Conservation (phyloP, 1,284 basidiomycete species). For the Chalciporus sp. region DNA sequence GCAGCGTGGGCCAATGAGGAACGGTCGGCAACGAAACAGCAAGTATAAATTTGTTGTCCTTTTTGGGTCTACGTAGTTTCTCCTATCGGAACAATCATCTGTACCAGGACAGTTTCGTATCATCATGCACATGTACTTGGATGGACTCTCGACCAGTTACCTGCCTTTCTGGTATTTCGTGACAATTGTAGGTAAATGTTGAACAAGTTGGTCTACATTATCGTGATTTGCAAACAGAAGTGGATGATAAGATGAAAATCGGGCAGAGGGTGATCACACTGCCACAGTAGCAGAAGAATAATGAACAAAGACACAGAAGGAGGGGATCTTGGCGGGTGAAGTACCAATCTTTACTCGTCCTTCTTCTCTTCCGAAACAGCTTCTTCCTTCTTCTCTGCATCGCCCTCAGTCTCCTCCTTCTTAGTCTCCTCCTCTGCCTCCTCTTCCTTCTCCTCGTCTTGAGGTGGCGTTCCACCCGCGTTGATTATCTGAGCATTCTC, state of each 20-base stretch:
- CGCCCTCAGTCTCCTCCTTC: conserved; percentile 32
- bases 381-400: conserved; percentile 34
- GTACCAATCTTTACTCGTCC: conserved; percentile 21
- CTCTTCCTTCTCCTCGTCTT: conserved; percentile 33
- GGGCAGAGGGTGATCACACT: conserved; percentile 6
- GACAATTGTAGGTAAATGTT: conserved; percentile 30
- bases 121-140: not conserved
- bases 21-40: conserved; percentile 9
- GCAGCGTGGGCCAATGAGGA: conserved; percentile 59
- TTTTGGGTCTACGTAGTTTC: not conserved
- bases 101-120: not conserved
- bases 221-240: conserved; percentile 10
- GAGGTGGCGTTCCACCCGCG: conserved; percentile 37
- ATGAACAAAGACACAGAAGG: conserved; percentile 7
- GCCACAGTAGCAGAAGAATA: conserved; percentile 12
- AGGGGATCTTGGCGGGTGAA: conserved; percentile 1
- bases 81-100: not conserved
- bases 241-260: conserved; percentile 10
- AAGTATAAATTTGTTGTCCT: conserved; percentile 12
- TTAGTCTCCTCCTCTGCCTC: conserved; percentile 31
- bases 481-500: conserved; percentile 83
- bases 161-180: conserved; percentile 31
- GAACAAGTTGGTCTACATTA: conserved; percentile 36
- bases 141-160: conserved; percentile 1
- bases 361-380: conserved; percentile 29